These are phyloP conservation scores for Papiliotrema nemorosa DNA, from an alignment of 1,284 basidiomycete genomes.

Conservation along the genomic window DNA sequence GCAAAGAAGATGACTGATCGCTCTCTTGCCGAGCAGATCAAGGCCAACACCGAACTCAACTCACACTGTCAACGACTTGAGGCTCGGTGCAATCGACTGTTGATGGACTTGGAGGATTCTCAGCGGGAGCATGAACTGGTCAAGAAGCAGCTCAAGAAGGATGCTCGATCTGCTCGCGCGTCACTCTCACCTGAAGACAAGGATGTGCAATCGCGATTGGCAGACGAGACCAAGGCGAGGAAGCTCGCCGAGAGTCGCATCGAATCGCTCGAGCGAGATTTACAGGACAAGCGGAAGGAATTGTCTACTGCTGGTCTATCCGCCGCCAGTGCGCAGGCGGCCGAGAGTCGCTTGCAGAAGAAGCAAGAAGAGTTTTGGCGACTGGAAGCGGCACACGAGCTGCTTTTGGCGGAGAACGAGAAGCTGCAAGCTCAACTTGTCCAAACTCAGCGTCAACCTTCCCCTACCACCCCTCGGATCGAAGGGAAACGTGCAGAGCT, in stretches of 20 bases:
- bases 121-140: slow-evolving; percentile 71
- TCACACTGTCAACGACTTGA: slow-evolving; percentile 38
- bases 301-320: slow-evolving; percentile 23
- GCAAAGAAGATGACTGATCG: slow-evolving; percentile 94
- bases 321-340: slow-evolving; percentile 9
- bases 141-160: slow-evolving; percentile 54
- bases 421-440: slow-evolving; percentile 24
- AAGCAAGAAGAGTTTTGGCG: slow-evolving; percentile 30
- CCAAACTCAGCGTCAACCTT: slow-evolving; percentile 12
- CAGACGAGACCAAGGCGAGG: slow-evolving; percentile 36
- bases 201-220: slow-evolving; percentile 22
- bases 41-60: slow-evolving; percentile 43
- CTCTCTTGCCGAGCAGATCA: slow-evolving; percentile 66
- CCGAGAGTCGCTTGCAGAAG: slow-evolving; percentile 12
- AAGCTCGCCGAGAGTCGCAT: slow-evolving; percentile 30
- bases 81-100: slow-evolving; percentile 57
- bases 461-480: slow-evolving; percentile 10
- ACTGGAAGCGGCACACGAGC: slow-evolving; percentile 26
- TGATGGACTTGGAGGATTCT: slow-evolving; percentile 81
- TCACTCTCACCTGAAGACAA: slow-evolving; percentile 37
- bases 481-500: slow-evolving; percentile 32
- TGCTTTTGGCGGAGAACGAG: slow-evolving; percentile 24
- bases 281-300: slow-evolving; percentile 37
- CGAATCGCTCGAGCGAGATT: slow-evolving; percentile 37
- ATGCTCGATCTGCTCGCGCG: slow-evolving; percentile 34